phyloP scores from a whole-genome alignment of 2,329 filamentous ascomycete genomes.

The Ceratocystiopsis minuta region DNA sequence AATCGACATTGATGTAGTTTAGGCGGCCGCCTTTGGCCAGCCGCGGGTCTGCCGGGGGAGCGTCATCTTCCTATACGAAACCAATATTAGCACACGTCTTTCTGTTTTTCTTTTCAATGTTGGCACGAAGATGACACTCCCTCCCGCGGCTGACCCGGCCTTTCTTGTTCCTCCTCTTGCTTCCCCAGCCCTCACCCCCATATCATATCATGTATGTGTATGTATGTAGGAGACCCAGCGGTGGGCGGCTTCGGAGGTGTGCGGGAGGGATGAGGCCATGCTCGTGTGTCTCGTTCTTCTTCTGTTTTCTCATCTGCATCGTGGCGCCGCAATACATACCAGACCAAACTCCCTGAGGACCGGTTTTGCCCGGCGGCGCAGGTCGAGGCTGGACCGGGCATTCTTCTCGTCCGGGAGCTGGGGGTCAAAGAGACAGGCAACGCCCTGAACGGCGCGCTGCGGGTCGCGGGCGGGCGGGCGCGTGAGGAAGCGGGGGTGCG shows the following conservation, averaged over 20 bases:
- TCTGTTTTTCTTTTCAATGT: not conserved
- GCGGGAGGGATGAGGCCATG: no score
- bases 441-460: slow-evolving; percentile 32
- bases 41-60: slow-evolving; percentile 65
- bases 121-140: slow-evolving; percentile 38
- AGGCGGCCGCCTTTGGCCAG: slow-evolving; percentile 49
- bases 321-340: slow-evolving; percentile 33
- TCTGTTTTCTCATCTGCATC: not conserved
- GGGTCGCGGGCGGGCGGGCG: slow-evolving; percentile 40
- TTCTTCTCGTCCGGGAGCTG: slow-evolving; percentile 27
- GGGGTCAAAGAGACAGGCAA: slow-evolving; percentile 44
- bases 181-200: slow-evolving; percentile 2
- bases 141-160: slow-evolving; percentile 18
- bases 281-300: not conserved
- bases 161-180: slow-evolving; percentile 8
- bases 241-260: not conserved
- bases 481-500: slow-evolving; percentile 8
- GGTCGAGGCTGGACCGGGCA: slow-evolving; percentile 25
- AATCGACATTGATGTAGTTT: slow-evolving; percentile 51
- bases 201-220: slow-evolving; percentile 5
- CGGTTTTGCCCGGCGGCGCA: slow-evolving; percentile 38
- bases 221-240: slow-evolving; percentile 4
- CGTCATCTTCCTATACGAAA: slow-evolving; percentile 55
- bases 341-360: slow-evolving; percentile 45
- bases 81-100: slow-evolving; percentile 32